Percentiles rank a stretch among this genome's conserved stretches.
phyloP scores from a whole-genome alignment of 176 grass and related monocot species.

The Ampelocalamus luodianensis region DNA sequence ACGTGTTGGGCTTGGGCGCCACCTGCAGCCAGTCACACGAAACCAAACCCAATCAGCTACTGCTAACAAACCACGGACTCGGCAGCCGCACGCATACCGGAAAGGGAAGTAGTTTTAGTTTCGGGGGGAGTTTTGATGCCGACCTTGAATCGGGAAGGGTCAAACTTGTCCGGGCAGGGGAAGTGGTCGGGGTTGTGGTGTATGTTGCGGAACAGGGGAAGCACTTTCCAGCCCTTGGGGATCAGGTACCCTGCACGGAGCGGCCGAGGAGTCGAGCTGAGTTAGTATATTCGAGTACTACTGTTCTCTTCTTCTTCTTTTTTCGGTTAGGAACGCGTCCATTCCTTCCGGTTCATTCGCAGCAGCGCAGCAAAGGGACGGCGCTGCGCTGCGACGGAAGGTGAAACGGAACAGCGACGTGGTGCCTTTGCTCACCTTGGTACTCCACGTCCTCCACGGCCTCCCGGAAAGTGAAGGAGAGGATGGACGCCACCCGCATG shows the following conservation, averaged over 20 bases:
- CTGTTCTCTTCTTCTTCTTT: neutral
- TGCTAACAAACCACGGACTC: neutral
- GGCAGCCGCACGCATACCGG: neutral
- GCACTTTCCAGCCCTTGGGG: slow-evolving; percentile 98
- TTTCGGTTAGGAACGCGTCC: slow-evolving; percentile 43
- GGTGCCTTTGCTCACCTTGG: slow-evolving; percentile 56
- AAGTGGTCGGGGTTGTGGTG: slow-evolving; percentile 94
- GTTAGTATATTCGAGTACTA: slow-evolving; percentile 30
- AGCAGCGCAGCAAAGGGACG: slow-evolving; percentile 38
- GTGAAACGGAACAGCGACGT: neutral
- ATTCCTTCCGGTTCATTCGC: slow-evolving; percentile 56
- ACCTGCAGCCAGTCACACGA: slow-evolving; percentile 43
- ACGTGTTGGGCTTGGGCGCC: slow-evolving; percentile 89
- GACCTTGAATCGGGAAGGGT: slow-evolving; percentile 96
- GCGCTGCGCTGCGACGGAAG: neutral
- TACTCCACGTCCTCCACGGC: slow-evolving; percentile 97
- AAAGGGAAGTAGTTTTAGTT: neutral
- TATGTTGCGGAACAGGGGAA: slow-evolving; percentile 97
- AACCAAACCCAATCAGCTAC: neutral
- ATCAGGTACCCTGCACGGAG: slow-evolving; percentile 84
- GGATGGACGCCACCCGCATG: slow-evolving; percentile 95
- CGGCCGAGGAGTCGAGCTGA: neutral
- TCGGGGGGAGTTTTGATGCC: neutral
- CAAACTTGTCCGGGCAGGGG: slow-evolving; percentile 85
- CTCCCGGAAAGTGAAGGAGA: slow-evolving; percentile 98